phyloP scores from a whole-genome alignment of 176 grass and related monocot species.

The Phoenix roebelenii region DNA sequence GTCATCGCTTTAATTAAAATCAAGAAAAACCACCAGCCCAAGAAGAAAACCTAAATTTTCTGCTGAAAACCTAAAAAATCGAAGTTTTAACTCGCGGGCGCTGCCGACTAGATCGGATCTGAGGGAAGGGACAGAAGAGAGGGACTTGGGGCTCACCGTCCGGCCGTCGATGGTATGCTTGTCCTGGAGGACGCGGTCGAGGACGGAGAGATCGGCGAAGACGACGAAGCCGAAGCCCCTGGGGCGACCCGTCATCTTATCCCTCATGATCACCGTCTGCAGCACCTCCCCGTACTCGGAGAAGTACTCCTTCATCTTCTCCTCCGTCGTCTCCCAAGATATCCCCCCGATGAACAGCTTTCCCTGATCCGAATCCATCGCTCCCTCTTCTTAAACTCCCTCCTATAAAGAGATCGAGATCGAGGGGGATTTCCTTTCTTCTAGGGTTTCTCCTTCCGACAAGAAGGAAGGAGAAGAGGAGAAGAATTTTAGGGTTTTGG shows the following conservation, averaged over 20 bases:
- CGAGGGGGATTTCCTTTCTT: too few relatives aligned
- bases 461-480: too few relatives aligned
- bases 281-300: constrained; percentile 65
- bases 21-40: too few relatives aligned
- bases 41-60: too few relatives aligned
- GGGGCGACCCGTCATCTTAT: constrained; percentile 84
- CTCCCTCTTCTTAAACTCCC: constrained; percentile 6
- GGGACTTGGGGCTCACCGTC: constrained; percentile 30
- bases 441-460: too few relatives aligned
- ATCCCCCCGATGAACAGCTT: constrained; percentile 99
- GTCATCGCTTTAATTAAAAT: too few relatives aligned
- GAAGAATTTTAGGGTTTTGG: too few relatives aligned
- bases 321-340: constrained; percentile 97
- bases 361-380: constrained; percentile 95
- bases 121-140: neutral
- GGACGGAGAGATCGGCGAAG: constrained; percentile 62
- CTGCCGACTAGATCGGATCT: too few relatives aligned
- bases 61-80: too few relatives aligned
- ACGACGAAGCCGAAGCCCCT: constrained; percentile 97
- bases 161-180: constrained; percentile 87
- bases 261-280: constrained; percentile 80
- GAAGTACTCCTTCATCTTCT: constrained; percentile 91
- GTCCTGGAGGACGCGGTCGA: constrained; percentile 78
- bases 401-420: too few relatives aligned
- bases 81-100: too few relatives aligned